Conservation (phyloP, 768 basidiomycete species). For the Pisolithus orientalis region DNA sequence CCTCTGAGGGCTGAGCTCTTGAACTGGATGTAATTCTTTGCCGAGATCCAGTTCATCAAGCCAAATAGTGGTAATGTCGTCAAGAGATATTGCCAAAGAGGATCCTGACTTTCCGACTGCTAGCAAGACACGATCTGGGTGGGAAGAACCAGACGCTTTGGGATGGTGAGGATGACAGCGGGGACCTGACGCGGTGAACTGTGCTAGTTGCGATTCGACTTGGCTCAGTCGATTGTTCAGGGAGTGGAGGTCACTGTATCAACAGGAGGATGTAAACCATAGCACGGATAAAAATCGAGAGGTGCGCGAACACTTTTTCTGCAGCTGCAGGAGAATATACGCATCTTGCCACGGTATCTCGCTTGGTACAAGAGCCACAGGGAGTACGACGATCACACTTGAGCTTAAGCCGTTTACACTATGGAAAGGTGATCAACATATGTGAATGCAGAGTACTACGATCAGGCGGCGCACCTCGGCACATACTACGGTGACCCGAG, state of each 20-base stretch:
- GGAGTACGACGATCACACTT: slow-evolving; percentile 79
- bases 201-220: slow-evolving; percentile 56
- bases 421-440: background rate
- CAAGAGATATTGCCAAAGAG: slow-evolving; percentile 46
- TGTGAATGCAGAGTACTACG: background rate
- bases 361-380: slow-evolving; percentile 73
- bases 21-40: slow-evolving; percentile 19
- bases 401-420: slow-evolving; percentile 87
- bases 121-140: slow-evolving; percentile 27
- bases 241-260: slow-evolving; percentile 66
- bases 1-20: slow-evolving; percentile 8
- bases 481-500: slow-evolving; percentile 74
- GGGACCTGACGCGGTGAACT: slow-evolving; percentile 33
- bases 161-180: slow-evolving; percentile 16
- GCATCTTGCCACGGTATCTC: slow-evolving; percentile 67
- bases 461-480: slow-evolving; percentile 52
- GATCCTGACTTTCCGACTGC: slow-evolving; percentile 35
- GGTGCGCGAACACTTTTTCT: slow-evolving; percentile 67
- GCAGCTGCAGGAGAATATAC: slow-evolving; percentile 77
- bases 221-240: slow-evolving; percentile 74
- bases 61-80: slow-evolving; percentile 58
- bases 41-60: slow-evolving; percentile 45
- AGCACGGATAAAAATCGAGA: background rate
- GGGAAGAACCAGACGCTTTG: slow-evolving; percentile 6
- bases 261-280: background rate